These are phyloP conservation scores for Agapanthus africanus DNA, from an alignment of 106 monocot species.

Conservation along the genomic window DNA sequence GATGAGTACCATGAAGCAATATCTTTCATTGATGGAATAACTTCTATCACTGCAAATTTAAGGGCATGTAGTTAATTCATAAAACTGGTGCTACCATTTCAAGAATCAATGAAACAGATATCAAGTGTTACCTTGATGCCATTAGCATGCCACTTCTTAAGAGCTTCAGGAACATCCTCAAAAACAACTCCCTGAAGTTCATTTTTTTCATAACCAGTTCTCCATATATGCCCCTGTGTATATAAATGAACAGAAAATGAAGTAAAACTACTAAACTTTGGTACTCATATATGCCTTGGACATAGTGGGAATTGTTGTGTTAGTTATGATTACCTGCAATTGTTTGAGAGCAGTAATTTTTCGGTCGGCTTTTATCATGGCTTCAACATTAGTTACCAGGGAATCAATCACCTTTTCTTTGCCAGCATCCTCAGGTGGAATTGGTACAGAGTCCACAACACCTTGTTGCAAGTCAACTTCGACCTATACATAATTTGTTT, in stretches of 20 bases:
- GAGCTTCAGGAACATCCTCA: slow-evolving; percentile 88
- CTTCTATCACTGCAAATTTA: no score
- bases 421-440: slow-evolving; percentile 66
- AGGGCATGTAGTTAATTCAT: neutral
- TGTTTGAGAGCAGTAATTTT: slow-evolving; percentile 94
- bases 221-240: slow-evolving; percentile 95
- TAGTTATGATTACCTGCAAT: slow-evolving; percentile 50
- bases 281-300: neutral
- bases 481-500: slow-evolving; percentile 26
- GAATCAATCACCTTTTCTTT: slow-evolving; percentile 68
- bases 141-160: slow-evolving; percentile 72
- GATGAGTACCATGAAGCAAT: no score
- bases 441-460: slow-evolving; percentile 47
- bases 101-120: neutral
- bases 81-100: neutral
- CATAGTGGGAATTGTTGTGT: neutral
- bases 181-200: slow-evolving; percentile 76
- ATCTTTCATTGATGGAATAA: no score
- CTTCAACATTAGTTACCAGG: slow-evolving; percentile 73
- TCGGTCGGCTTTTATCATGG: slow-evolving; percentile 90
- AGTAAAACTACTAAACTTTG: neutral
- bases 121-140: slow-evolving; percentile 86
- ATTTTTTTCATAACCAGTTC: slow-evolving; percentile 82
- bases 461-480: slow-evolving; percentile 62
- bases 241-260: neutral